Conservation (phyloP, 805 yeast species). For the Phaffomyces opuntiae region DNA sequence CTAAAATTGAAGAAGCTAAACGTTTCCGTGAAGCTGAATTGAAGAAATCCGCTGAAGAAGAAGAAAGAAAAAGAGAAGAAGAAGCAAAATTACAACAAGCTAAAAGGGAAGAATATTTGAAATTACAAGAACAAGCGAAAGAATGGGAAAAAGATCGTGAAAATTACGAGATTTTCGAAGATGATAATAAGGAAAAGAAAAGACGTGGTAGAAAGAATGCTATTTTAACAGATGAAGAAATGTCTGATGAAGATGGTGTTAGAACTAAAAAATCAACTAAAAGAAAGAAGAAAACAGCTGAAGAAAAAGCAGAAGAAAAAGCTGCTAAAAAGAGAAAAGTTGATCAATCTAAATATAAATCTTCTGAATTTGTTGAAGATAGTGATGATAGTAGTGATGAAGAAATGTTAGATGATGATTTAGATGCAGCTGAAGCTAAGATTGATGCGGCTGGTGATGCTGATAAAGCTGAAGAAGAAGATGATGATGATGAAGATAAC, state of each 20-base stretch:
- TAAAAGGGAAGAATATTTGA: conserved; percentile 37
- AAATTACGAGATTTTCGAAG: conserved; percentile 25
- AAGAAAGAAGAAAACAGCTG: conserved; percentile 26
- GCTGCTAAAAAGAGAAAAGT: conserved; percentile 22
- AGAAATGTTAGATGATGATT: conserved; percentile 11
- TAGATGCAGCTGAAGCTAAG: conserved; percentile 17
- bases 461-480: conserved; percentile 6
- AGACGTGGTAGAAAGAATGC: conserved; percentile 29
- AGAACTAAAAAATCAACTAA: conserved; percentile 14
- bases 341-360: conserved; percentile 25
- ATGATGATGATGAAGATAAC: conserved; percentile 7
- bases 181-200: conserved; percentile 31
- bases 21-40: conserved; percentile 41
- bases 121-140: conserved; percentile 48
- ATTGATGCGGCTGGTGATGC: conserved; percentile 9
- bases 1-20: conserved; percentile 68
- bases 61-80: conserved; percentile 35
- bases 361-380: conserved; percentile 33
- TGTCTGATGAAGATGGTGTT: conserved; percentile 23
- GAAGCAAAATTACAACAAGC: conserved; percentile 39
- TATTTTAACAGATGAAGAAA: conserved; percentile 43
- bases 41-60: conserved; percentile 43
- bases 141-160: conserved; percentile 53
- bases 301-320: conserved; percentile 26
- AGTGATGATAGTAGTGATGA: conserved; percentile 30